Percentiles rank a stretch among this genome's conserved stretches.
Conservation (phyloP, 768 basidiomycete species). For the Rhizopogon roseolus region DNA sequence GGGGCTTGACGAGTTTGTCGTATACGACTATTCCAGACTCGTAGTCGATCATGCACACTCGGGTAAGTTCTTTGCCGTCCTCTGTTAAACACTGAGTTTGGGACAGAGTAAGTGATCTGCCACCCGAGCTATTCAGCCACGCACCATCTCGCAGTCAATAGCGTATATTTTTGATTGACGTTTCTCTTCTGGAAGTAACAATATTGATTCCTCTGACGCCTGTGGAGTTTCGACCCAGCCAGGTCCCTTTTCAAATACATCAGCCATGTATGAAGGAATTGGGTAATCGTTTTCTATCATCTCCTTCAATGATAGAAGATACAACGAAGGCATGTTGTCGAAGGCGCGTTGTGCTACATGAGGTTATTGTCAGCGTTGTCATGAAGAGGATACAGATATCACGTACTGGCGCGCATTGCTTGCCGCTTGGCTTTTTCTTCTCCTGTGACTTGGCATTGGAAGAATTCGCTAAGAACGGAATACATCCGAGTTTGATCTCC, state of each 20-base stretch:
- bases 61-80: constrained; percentile 84
- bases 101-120: neutral
- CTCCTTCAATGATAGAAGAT: constrained; percentile 72
- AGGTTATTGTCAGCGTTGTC: constrained; percentile 7
- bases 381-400: constrained; percentile 16
- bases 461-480: constrained; percentile 77
- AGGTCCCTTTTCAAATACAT: constrained; percentile 53
- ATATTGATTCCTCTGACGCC: constrained; percentile 24
- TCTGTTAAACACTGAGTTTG: constrained; percentile 72
- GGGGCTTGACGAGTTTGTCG: constrained; percentile 87
- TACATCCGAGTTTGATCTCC: constrained; percentile 86
- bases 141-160: constrained; percentile 96
- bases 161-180: constrained; percentile 60
- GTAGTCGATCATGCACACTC: constrained; percentile 82
- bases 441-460: constrained; percentile 72
- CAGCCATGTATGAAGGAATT: constrained; percentile 78
- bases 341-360: constrained; percentile 52
- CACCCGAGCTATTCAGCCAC: constrained; percentile 10
- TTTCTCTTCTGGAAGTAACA: constrained; percentile 26
- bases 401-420: constrained; percentile 38
- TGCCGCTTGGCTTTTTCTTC: constrained; percentile 71
- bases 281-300: constrained; percentile 96
- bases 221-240: constrained; percentile 86
- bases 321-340: constrained; percentile 62
- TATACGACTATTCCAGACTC: constrained; percentile 68